Base-by-base conservation (phyloP, 495 filamentous ascomycete genomes). In the Tuber umbilicatum region DNA sequence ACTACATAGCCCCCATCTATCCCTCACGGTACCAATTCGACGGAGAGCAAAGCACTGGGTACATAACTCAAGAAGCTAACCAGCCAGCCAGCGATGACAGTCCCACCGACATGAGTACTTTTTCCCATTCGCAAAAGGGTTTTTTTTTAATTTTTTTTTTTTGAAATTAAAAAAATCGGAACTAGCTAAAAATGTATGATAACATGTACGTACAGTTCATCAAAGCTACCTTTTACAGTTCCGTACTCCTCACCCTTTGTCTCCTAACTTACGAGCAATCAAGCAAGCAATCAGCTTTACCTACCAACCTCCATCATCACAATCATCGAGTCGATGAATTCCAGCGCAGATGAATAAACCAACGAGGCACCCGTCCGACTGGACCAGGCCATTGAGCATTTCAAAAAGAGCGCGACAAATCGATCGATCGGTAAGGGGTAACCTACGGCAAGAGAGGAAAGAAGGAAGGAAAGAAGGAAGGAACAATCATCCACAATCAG, bases 381-480 rank as follows among this genome's bases (percentile, higher is more conserved):
- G 55, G 55, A 12, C 31, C 27, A 64, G 55, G 14, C 31, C 55
- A 64, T 64, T 64, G 31, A 64, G 16, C 35, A 64, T 64, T 19
- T 35, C 55, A 35, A 64, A 64, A 35, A 16, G 27, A 35, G 10
- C 55, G 27, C 55, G 4, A 3, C 35, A 12, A 64, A 64, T 64
- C 55, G 55, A 64, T 64, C 55, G 55, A 64, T 64, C 55, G 27
- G 55, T 14, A 64, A 64, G 55, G 55, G 55, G 55, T 64, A 64
- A 64, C 55, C 55, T 35, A 35, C 55, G 55, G 27, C 35, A 64
- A 6, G 27, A 35, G 17, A 60, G 27, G 7, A 64, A 64, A 64
- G 55, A 64, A 64, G 27, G 14, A 64, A 64, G 50, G 50, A 55
- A 55, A 5, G 55, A 64, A 64, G 55, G 3, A 64, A 64, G 50